Percentiles rank a stretch among this genome's conserved stretches.
Conservation (phyloP, 179 eudicot species). For the Spergularia azorica region DNA sequence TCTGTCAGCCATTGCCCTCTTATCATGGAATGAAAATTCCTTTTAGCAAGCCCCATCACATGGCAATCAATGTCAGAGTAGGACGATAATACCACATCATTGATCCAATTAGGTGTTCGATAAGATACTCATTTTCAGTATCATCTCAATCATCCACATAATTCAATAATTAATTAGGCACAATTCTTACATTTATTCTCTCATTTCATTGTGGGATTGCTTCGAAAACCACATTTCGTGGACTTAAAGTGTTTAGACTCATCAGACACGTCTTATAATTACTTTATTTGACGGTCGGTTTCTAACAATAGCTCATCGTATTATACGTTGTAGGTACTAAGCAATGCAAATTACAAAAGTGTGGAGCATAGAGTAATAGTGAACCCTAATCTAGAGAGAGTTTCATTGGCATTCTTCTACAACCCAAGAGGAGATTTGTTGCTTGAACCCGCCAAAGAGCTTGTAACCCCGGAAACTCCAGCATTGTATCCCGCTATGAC, state of each 20-base stretch:
- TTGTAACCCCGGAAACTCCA: constrained; percentile 55
- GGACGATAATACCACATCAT: too few species aligned
- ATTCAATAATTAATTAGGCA: too few species aligned
- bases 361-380: constrained; percentile 95
- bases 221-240: too few species aligned
- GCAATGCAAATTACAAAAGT: constrained; percentile 84
- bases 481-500: constrained; percentile 74
- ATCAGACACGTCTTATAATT: too few species aligned
- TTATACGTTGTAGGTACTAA: constrained; percentile 47
- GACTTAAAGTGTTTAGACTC: too few species aligned
- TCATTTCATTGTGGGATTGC: too few species aligned
- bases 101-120: too few species aligned
- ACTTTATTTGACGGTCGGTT: too few species aligned
- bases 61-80: neutral
- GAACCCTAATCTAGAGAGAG: constrained; percentile 63
- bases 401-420: constrained; percentile 85
- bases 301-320: too few species aligned
- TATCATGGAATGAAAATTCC: neutral
- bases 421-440: constrained; percentile 79
- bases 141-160: too few species aligned
- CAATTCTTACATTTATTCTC: too few species aligned
- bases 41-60: neutral
- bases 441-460: constrained; percentile 67
- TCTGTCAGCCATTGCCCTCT: neutral
- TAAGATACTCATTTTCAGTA: too few species aligned